phyloP scores from a whole-genome alignment of 441 rosid genomes.

The Metrosideros polymorpha region DNA sequence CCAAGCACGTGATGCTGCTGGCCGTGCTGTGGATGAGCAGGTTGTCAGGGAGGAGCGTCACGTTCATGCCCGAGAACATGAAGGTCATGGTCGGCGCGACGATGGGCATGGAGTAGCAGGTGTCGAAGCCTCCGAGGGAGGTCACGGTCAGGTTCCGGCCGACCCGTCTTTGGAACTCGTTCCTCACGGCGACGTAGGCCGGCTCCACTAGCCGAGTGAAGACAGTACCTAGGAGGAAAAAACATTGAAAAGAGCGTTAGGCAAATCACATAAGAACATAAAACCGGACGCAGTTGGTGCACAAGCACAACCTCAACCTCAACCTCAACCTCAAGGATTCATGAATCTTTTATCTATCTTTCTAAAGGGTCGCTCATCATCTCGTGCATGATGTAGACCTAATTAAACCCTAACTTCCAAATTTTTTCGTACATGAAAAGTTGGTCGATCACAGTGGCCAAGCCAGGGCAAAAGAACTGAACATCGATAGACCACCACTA shows the following conservation, averaged over 20 bases:
- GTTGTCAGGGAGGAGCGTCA: slow-evolving; percentile 73
- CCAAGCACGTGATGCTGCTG: slow-evolving; percentile 64
- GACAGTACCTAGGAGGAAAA: background rate
- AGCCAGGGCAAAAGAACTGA: background rate
- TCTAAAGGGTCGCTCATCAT: background rate
- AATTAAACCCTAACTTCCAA: background rate
- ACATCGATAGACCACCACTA: background rate
- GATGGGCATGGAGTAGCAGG: slow-evolving; percentile 67
- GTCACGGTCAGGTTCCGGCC: slow-evolving; percentile 36
- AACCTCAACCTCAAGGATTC: background rate
- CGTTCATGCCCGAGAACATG: slow-evolving; percentile 85
- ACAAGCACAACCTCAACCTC: too few relatives aligned
- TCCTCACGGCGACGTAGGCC: background rate
- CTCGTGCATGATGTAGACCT: background rate
- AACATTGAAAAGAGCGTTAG: background rate
- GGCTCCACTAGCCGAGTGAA: background rate
- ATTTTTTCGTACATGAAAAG: background rate
- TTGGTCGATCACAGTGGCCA: background rate
- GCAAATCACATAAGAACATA: background rate
- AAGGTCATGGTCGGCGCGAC: slow-evolving; percentile 64
- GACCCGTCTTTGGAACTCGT: background rate
- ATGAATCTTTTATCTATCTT: background rate
- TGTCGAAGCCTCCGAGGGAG: slow-evolving; percentile 91
- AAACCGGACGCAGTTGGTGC: background rate
- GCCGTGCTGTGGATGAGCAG: slow-evolving; percentile 78